Percentiles rank a stretch among this genome's conserved stretches.
Evolutionary conservation across 129 eudicot genomes (phyloP).

Genomic region (Arctium lappa): DNA sequence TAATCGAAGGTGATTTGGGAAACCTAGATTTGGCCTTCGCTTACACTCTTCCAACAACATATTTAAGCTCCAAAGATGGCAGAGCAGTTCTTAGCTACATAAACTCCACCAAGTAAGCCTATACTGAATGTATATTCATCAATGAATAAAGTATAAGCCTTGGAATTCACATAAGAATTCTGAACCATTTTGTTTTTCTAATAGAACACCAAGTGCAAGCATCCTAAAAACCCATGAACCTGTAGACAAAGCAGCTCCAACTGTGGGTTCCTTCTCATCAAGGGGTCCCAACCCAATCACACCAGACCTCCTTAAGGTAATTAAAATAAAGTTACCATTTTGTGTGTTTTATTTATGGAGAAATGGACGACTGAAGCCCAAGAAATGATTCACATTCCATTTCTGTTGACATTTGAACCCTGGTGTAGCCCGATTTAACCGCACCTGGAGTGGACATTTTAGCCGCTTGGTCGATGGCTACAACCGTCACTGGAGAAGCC

Average conservation of each 20-base stretch:
- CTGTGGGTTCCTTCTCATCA: constrained; percentile 65
- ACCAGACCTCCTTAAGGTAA: constrained; percentile 65
- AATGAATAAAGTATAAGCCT: neutral
- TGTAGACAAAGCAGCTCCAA: constrained; percentile 46
- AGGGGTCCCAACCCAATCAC: constrained; percentile 70
- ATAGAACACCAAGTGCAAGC: constrained; percentile 35
- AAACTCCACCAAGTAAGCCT: constrained; percentile 34
- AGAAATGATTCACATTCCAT: neutral
- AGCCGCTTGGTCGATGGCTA: constrained; percentile 54
- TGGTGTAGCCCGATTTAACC: constrained; percentile 56
- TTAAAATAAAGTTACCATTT: neutral
- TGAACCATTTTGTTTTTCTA: neutral
- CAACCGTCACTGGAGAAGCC: constrained; percentile 33
- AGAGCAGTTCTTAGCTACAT: constrained; percentile 27
- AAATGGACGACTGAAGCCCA: neutral
- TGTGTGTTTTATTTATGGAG: neutral
- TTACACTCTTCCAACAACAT: constrained; percentile 34
- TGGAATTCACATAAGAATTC: neutral
- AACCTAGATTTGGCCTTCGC: constrained; percentile 23
- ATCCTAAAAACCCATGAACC: constrained; percentile 38
- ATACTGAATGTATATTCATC: neutral
- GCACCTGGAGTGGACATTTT: constrained; percentile 67
- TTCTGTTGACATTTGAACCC: neutral
- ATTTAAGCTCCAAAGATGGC: constrained; percentile 32
- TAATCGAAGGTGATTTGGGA: constrained; percentile 28